phyloP scores from a whole-genome alignment of 768 basidiomycete species.

The Tulasnella sp. region DNA sequence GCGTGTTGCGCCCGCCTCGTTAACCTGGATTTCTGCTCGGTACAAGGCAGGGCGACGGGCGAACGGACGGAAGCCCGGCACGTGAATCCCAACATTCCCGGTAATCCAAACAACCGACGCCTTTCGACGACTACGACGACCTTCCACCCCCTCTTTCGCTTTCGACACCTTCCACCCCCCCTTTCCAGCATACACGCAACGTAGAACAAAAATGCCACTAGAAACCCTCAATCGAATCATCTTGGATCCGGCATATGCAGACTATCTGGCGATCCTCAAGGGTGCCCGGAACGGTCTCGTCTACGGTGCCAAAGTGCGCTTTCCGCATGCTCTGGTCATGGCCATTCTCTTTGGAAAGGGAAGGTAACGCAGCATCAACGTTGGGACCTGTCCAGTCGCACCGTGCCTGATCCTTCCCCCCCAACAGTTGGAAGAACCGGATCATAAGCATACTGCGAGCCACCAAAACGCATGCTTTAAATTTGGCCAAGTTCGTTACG shows the following conservation, averaged over 20 bases:
- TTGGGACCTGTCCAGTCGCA: neutral
- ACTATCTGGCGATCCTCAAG: slow-evolving; percentile 90
- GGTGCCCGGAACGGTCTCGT: slow-evolving; percentile 79
- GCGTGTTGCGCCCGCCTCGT: neutral
- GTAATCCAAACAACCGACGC: slow-evolving; percentile 20
- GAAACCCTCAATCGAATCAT: slow-evolving; percentile 21
- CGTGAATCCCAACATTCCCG: slow-evolving; percentile 6
- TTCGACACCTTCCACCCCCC: neutral
- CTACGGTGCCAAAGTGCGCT: slow-evolving; percentile 73
- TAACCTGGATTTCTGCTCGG: no score
- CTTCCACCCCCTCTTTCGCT: neutral
- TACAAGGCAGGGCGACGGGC: neutral
- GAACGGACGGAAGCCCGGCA: neutral
- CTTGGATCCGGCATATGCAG: slow-evolving; percentile 72
- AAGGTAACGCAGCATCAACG: slow-evolving; percentile 55
- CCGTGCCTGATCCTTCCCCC: neutral
- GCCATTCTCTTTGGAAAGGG: slow-evolving; percentile 90
- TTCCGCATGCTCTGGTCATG: slow-evolving; percentile 97
- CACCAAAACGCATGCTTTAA: slow-evolving; percentile 87
- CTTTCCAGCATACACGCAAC: neutral
- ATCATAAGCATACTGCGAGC: slow-evolving; percentile 71
- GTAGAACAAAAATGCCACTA: neutral
- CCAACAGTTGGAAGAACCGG: slow-evolving; percentile 69
- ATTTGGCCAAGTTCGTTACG: slow-evolving; percentile 92
- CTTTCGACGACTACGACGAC: neutral